Evolutionary conservation across 116 monocot species (phyloP).

Genomic region (Papilionanthe hybrid): DNA sequence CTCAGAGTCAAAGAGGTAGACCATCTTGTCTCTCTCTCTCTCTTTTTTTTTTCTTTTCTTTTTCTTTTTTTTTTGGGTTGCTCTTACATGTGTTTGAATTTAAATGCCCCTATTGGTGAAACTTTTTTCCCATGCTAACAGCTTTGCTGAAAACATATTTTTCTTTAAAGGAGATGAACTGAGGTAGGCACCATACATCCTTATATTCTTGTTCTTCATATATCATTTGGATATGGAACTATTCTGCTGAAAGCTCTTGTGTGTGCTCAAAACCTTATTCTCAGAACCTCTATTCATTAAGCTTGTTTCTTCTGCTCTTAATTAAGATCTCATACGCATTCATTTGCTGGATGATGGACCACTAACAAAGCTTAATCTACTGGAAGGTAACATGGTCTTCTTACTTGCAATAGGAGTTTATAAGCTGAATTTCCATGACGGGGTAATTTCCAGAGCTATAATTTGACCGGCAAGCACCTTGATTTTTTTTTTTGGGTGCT

Average conservation of each 20-base stretch:
- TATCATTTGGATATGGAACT: constrained; percentile 15
- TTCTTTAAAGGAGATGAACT: constrained; percentile 24
- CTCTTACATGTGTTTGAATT: constrained; percentile 24
- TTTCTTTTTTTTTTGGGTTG: constrained; percentile 12
- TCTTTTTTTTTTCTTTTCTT: no score
- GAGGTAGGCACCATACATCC: constrained; percentile 52
- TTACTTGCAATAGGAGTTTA: neutral
- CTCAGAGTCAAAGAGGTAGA: constrained; percentile 72
- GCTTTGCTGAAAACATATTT: constrained; percentile 42
- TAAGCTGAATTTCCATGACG: neutral
- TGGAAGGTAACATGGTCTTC: constrained; percentile 12
- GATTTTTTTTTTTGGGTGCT: neutral
- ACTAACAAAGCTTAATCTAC: constrained; percentile 7
- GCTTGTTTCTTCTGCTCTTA: constrained; percentile 10
- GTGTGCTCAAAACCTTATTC: constrained; percentile 5
- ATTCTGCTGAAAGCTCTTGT: constrained; percentile 11
- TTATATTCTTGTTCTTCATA: constrained; percentile 2
- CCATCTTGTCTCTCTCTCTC: constrained; percentile 30
- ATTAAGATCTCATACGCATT: constrained; percentile 4
- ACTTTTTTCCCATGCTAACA: constrained; percentile 47
- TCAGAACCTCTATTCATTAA: constrained; percentile 12
- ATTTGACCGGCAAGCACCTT: neutral
- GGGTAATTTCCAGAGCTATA: neutral
- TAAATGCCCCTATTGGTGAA: constrained; percentile 24
- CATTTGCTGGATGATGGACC: constrained; percentile 11